Percentiles rank a stretch among this genome's conserved stretches.
phyloP scores from a whole-genome alignment of 768 basidiomycete species.

The Ephemerocybe angulata region DNA sequence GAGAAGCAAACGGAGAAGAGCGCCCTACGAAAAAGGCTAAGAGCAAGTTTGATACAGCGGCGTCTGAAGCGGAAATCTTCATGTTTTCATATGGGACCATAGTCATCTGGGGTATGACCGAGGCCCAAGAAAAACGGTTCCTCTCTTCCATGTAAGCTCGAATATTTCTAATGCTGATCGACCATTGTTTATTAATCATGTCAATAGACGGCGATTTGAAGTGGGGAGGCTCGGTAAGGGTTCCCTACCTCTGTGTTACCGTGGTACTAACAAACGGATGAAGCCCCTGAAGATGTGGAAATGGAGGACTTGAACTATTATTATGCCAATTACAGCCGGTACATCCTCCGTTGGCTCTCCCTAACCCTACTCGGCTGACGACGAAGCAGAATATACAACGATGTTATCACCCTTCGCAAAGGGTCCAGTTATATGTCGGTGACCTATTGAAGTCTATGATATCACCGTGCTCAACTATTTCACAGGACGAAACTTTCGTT shows the following conservation, averaged over 20 bases:
- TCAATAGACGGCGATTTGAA: constrained; percentile 84
- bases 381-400: constrained; percentile 79
- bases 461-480: constrained; percentile 8
- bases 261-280: constrained; percentile 9
- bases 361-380: constrained; percentile 4
- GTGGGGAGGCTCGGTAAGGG: constrained; percentile 74
- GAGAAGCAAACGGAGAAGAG: constrained; percentile 30
- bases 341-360: constrained; percentile 19
- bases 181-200: constrained; percentile 14
- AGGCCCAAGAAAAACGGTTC: constrained; percentile 86
- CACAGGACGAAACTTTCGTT: constrained; percentile 91
- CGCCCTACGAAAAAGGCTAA: constrained; percentile 41
- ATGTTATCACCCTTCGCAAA: constrained; percentile 91
- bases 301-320: constrained; percentile 98
- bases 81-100: constrained; percentile 93
- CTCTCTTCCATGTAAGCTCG: constrained; percentile 79
- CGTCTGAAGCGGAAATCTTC: constrained; percentile 83
- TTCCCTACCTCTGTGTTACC: constrained; percentile 1
- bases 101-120: constrained; percentile 98
- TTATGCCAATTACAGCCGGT: constrained; percentile 96
- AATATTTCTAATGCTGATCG: not conserved
- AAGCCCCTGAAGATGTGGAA: constrained; percentile 84
- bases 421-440: constrained; percentile 93
- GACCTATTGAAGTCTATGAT: constrained; percentile 13
- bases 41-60: constrained; percentile 64